Evolutionary conservation across 1,284 basidiomycete genomes (phyloP).

Genomic region (Singerocomus inundabilis): DNA sequence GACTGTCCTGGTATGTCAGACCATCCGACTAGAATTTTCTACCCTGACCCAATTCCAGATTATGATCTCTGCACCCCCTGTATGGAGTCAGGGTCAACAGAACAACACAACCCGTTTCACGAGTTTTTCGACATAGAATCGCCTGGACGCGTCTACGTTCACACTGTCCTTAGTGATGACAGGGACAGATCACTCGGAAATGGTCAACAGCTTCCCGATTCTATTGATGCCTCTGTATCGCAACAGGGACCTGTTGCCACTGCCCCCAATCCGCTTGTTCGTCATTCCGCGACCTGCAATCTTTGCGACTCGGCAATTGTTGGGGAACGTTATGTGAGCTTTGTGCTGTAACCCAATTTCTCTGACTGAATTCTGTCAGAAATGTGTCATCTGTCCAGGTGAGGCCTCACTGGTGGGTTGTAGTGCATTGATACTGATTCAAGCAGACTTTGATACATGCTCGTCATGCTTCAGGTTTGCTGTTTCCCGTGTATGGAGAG

Average conservation of each 20-base stretch:
- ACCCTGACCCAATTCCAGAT: conserved; percentile 39
- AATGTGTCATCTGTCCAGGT: conserved; percentile 67
- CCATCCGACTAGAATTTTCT: neutral
- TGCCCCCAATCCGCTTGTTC: conserved; percentile 25
- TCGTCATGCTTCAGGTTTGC: conserved; percentile 61
- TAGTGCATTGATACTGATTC: conserved; percentile 10
- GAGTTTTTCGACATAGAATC: conserved; percentile 67
- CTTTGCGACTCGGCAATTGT: conserved; percentile 70
- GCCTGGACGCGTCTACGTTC: conserved; percentile 63
- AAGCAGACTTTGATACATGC: conserved; percentile 71
- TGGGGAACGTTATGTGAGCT: conserved; percentile 67
- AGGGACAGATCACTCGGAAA: neutral
- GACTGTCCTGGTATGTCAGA: conserved; percentile 59
- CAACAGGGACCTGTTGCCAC: neutral
- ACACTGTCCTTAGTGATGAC: conserved; percentile 48
- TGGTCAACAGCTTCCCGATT: conserved; percentile 1
- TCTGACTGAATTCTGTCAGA: conserved; percentile 40
- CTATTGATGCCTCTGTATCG: conserved; percentile 4
- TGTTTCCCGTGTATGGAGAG: neutral
- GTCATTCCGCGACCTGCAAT: conserved; percentile 68
- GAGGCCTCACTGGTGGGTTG: neutral
- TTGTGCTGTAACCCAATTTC: conserved; percentile 7
- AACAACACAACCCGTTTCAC: conserved; percentile 57
- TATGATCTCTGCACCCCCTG: conserved; percentile 71
- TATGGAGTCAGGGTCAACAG: conserved; percentile 42